phyloP scores from a whole-genome alignment of 306 rosid genomes.

The Cucurbita moschata region DNA sequence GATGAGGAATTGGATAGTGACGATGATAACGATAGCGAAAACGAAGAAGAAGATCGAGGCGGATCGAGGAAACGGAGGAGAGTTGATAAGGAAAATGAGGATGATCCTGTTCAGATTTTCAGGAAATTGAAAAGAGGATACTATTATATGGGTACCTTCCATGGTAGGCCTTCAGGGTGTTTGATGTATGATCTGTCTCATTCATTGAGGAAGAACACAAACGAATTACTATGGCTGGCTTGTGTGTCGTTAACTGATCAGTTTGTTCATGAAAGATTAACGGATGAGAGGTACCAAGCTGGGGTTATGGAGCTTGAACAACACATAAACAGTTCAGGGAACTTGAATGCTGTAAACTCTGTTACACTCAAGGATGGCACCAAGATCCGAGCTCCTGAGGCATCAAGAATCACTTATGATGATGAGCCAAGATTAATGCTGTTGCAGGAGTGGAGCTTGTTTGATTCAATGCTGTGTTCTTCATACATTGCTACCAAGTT shows the following conservation, averaged over 20 bases:
- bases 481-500: conserved; percentile 72
- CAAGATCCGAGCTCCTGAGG: conserved; percentile 56
- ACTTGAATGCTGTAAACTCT: conserved; percentile 55
- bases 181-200: conserved; percentile 86
- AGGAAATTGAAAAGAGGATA: conserved; percentile 52
- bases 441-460: conserved; percentile 81
- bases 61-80: conserved; percentile 42
- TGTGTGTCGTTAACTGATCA: conserved; percentile 86
- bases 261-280: conserved; percentile 74
- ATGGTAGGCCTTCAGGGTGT: conserved; percentile 92
- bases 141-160: conserved; percentile 73
- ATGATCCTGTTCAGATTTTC: conserved; percentile 44
- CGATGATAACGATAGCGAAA: conserved; percentile 32
- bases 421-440: conserved; percentile 92
- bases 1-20: conserved; percentile 33
- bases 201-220: conserved; percentile 65
- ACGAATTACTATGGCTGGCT: conserved; percentile 79
- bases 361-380: conserved; percentile 84
- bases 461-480: conserved; percentile 86
- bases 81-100: conserved; percentile 24
- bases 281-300: conserved; percentile 77
- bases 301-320: conserved; percentile 96
- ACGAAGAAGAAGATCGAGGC: conserved; percentile 20
- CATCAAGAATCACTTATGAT: conserved; percentile 56
- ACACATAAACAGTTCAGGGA: conserved; percentile 69